Percentiles rank a stretch among this genome's conserved stretches.
These are phyloP conservation scores for Lablab purpureus DNA, from an alignment of 306 rosid species.

Conservation along the genomic window DNA sequence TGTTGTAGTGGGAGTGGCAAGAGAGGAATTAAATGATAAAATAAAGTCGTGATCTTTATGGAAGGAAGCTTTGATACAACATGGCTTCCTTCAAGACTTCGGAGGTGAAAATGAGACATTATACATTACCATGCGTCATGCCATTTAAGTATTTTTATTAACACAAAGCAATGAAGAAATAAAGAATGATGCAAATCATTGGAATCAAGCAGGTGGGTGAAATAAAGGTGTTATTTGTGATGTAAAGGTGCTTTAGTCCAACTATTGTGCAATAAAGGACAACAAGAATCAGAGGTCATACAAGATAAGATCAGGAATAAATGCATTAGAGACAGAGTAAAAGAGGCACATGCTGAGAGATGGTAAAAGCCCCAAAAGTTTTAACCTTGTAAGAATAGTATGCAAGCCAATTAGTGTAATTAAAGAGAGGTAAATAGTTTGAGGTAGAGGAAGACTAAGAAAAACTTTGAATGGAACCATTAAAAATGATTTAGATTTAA, in stretches of 20 bases:
- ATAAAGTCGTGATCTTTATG: not conserved
- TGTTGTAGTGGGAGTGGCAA: not conserved
- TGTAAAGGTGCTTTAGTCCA: not conserved
- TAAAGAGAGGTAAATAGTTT: not conserved
- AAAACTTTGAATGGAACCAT: not conserved
- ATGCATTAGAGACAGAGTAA: not conserved
- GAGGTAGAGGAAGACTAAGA: constrained; percentile 7
- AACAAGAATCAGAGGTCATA: not conserved
- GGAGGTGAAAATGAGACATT: not conserved
- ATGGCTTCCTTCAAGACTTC: not conserved
- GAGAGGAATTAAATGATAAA: not conserved
- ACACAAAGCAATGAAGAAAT: constrained; percentile 1
- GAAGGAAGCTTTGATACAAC: not conserved
- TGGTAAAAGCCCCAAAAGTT: not conserved
- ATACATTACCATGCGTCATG: not conserved
- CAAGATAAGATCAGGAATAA: constrained; percentile 9
- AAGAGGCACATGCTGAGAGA: not conserved
- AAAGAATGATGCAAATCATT: not conserved
- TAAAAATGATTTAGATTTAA: constrained; percentile 1
- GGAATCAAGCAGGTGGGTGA: not conserved
- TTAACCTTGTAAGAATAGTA: constrained; percentile 1
- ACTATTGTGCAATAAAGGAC: not conserved
- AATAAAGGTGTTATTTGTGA: not conserved
- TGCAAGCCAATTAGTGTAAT: not conserved
- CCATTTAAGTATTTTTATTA: not conserved